These are phyloP conservation scores for Eucalyptus curtisii DNA, from an alignment of 345 rosid species.

Conservation along the genomic window DNA sequence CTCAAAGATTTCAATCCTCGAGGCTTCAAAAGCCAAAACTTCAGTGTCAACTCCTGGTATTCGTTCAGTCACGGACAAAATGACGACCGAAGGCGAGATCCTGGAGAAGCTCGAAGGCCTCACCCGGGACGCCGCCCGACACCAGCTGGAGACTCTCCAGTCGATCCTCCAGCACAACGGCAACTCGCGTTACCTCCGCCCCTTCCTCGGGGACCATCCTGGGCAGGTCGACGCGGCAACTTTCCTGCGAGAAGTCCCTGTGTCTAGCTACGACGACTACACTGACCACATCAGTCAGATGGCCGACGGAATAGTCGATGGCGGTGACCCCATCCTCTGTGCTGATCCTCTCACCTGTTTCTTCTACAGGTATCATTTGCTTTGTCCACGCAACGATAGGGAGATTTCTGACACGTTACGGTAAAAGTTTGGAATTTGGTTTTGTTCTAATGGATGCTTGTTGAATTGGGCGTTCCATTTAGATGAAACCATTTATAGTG, in stretches of 20 bases:
- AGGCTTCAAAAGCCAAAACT: not conserved
- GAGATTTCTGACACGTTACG: not conserved
- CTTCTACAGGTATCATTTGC: constrained; percentile 21
- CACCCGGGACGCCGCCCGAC: constrained; percentile 12
- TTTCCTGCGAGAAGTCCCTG: constrained; percentile 20
- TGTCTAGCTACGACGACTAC: constrained; percentile 36
- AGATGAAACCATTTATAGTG: not conserved
- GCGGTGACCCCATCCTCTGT: constrained; percentile 12
- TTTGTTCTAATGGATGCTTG: not conserved
- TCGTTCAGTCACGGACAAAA: not conserved
- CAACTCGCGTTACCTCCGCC: constrained; percentile 20
- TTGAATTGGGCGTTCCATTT: not conserved
- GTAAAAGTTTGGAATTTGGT: not conserved
- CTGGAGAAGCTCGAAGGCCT: constrained; percentile 17
- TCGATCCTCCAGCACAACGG: constrained; percentile 30
- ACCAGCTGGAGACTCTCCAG: constrained; percentile 25
- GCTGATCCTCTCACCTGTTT: constrained; percentile 30
- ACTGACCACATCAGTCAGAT: constrained; percentile 18
- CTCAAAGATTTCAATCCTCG: not conserved
- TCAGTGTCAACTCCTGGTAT: not conserved
- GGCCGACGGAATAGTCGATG: constrained; percentile 5
- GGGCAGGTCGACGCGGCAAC: constrained; percentile 5
- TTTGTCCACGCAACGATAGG: not conserved
- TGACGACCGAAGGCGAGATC: constrained; percentile 11
- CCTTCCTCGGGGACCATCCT: constrained; percentile 1